Conservation (phyloP, 2,329 filamentous ascomycete genomes). For the Cercospora sp. region DNA sequence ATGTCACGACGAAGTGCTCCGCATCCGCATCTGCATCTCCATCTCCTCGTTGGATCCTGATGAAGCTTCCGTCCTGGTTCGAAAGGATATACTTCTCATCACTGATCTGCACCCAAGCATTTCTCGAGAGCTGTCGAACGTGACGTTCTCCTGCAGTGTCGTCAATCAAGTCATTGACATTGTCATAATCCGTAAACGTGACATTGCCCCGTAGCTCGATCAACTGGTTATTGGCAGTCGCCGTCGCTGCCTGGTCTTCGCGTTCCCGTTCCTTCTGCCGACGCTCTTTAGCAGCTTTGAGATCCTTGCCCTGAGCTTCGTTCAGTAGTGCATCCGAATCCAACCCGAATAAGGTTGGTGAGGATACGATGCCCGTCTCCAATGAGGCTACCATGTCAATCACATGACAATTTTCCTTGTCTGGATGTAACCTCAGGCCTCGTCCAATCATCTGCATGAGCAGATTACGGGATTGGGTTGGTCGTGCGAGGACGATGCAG, state of each 20-base stretch:
- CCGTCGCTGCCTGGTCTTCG: constrained; percentile 38
- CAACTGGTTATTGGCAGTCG: background rate
- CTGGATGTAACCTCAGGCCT: constrained; percentile 78
- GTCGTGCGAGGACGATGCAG: constrained; percentile 82
- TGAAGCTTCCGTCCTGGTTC: constrained; percentile 60
- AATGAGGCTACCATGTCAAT: constrained; percentile 94
- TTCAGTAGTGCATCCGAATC: constrained; percentile 77
- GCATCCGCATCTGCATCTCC: constrained; percentile 32
- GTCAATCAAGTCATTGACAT: constrained; percentile 83
- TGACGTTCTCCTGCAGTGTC: constrained; percentile 77
- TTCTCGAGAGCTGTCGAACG: constrained; percentile 71
- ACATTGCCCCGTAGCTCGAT: constrained; percentile 51
- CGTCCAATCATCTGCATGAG: constrained; percentile 97
- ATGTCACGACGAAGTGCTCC: constrained; percentile 42
- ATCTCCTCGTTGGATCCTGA: constrained; percentile 50
- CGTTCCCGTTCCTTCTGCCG: constrained; percentile 45
- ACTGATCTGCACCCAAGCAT: constrained; percentile 82
- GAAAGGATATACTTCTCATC: constrained; percentile 69
- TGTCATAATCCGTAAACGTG: constrained; percentile 86
- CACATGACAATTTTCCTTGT: constrained; percentile 86
- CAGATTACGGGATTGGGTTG: constrained; percentile 88
- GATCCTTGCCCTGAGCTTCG: constrained; percentile 61
- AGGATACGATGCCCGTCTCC: constrained; percentile 80
- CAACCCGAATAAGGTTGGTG: constrained; percentile 88
- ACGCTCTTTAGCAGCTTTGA: constrained; percentile 57